Conservation (phyloP, 108 stramenopile species). For the Cyclotella atomus region DNA sequence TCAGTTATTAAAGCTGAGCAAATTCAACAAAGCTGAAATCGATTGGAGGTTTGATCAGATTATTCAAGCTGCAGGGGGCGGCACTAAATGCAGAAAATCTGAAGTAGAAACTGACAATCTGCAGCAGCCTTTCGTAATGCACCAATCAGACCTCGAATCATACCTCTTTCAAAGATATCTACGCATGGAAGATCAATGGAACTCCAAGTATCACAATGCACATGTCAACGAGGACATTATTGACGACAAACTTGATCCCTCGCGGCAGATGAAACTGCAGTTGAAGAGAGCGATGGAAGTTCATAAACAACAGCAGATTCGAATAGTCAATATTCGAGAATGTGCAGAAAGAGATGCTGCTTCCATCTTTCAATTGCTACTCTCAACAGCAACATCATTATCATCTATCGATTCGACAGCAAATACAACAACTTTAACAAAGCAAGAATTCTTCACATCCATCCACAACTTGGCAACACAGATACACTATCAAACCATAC, state of each 20-base stretch:
- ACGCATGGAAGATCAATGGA: conserved; percentile 30
- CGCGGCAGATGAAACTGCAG: neutral
- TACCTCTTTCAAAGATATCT: conserved; percentile 26
- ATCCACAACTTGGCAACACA: conserved; percentile 41
- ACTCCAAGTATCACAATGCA: neutral
- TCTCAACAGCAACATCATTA: neutral
- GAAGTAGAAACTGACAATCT: too few species aligned
- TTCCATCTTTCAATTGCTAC: conserved; percentile 23
- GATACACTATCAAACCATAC: conserved; percentile 61
- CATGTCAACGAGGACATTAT: neutral
- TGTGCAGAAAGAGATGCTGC: conserved; percentile 26
- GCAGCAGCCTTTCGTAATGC: too few species aligned
- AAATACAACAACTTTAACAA: conserved; percentile 12
- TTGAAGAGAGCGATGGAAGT: neutral
- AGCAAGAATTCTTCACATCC: conserved; percentile 43
- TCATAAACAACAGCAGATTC: neutral
- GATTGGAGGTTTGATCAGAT: conserved; percentile 36
- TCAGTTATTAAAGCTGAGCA: conserved; percentile 10
- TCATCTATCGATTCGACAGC: neutral
- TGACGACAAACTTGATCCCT: neutral
- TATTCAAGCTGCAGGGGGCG: conserved; percentile 4
- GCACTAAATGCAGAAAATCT: too few species aligned
- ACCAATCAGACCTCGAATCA: conserved; percentile 21
- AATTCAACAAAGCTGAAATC: conserved; percentile 29
- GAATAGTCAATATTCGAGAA: conserved; percentile 12